Conservation (phyloP, 192 early-diverging fungal genomes). For the Anaeromyces robustus region DNA sequence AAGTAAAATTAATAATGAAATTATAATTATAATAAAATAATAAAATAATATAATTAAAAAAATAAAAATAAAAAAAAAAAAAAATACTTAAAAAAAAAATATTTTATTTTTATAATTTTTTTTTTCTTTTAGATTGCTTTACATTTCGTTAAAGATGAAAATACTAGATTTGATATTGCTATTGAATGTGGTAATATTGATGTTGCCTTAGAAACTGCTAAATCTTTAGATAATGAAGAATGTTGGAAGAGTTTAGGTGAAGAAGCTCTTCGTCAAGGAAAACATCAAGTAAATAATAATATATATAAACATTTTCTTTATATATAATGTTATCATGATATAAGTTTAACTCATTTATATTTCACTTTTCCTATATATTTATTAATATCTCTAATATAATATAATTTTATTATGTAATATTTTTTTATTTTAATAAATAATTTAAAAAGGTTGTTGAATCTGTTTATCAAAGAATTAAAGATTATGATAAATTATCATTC, state of each 20-base stretch:
- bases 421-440: neutral
- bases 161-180: constrained; percentile 90
- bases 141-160: constrained; percentile 94
- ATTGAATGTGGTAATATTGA: constrained; percentile 93
- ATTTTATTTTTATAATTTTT: neutral
- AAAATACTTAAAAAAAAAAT: neutral
- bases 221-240: constrained; percentile 72
- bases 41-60: no score
- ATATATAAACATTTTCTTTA: neutral
- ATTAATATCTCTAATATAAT: no score
- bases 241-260: constrained; percentile 76
- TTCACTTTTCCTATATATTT: no score
- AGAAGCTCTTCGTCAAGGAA: constrained; percentile 83
- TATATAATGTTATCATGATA: neutral
- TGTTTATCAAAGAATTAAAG: constrained; percentile 79
- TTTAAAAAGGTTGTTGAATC: constrained; percentile 59
- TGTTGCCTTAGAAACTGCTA: constrained; percentile 88
- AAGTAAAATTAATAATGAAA: neutral
- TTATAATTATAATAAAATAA: neutral
- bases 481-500: constrained; percentile 88
- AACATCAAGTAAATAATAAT: constrained; percentile 42
- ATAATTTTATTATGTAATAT: no score
- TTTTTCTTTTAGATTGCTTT: constrained; percentile 74
- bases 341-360: no score
- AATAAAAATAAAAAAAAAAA: neutral